Percentiles rank a stretch among this genome's conserved stretches.
Evolutionary conservation across 2,329 filamentous ascomycete genomes (phyloP).

Genomic region (Exophiala sp.): DNA sequence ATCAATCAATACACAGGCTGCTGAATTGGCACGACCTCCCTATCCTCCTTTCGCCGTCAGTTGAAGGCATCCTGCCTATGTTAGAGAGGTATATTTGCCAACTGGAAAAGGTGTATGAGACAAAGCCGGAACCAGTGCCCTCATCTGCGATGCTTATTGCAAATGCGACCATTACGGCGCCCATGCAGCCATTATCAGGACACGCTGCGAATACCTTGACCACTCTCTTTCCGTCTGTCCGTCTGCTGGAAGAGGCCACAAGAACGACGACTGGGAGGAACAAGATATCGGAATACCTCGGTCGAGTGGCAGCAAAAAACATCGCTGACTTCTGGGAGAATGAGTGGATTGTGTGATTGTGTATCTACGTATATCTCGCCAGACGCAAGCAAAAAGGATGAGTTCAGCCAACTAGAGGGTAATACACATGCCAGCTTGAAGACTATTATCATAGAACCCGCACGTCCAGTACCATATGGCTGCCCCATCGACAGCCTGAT

Average conservation of each 20-base stretch:
- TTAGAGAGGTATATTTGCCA: conserved; percentile 9
- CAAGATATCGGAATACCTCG: conserved; percentile 13
- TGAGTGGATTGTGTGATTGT: conserved; percentile 19
- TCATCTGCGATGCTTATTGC: conserved; percentile 19
- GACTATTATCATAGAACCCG: too few relatives aligned
- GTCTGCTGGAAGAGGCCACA: conserved; percentile 22
- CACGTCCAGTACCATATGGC: too few relatives aligned
- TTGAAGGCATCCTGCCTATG: conserved; percentile 8
- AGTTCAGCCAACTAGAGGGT: too few relatives aligned
- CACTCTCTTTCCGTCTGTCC: conserved; percentile 30
- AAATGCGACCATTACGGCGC: conserved; percentile 20
- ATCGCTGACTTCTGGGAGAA: conserved; percentile 27
- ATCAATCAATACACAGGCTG: conserved; percentile 3
- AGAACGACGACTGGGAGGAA: conserved; percentile 16
- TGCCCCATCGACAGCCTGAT: too few relatives aligned
- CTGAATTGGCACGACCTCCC: neutral
- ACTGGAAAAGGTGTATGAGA: conserved; percentile 1
- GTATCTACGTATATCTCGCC: neutral
- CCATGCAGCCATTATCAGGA: conserved; percentile 26
- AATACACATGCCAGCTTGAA: too few relatives aligned
- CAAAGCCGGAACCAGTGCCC: neutral
- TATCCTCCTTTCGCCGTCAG: conserved; percentile 2
- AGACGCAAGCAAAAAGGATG: too few relatives aligned
- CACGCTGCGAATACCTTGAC: conserved; percentile 33
- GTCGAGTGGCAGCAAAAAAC: conserved; percentile 7